Evolutionary conservation across 768 basidiomycete species (phyloP), one percentile per base, ranked within the genome.

Genomic region (Butyriboletus loyo): DNA sequence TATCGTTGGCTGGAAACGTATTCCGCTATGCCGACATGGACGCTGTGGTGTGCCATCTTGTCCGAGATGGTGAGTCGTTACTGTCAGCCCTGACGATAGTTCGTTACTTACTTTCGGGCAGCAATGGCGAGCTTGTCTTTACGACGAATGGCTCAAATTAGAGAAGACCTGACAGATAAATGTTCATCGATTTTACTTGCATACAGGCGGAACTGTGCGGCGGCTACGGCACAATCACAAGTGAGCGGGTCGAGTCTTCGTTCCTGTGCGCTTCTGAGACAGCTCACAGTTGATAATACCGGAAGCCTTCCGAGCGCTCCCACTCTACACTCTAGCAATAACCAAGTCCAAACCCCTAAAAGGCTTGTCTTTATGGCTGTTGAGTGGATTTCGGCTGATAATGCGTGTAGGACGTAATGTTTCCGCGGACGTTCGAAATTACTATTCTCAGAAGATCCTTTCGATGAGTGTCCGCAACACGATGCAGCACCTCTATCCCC

Each of bases 11-110:
- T n/a, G 91, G 85, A 9, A 94, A 88, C 65, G 85, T 98, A 11
- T 99, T 95, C 74, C 83, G 88, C 46, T 91, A 75, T 68, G 93
- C 92, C 13, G 97, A 99, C 70, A 78, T 93, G 75, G 95, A 98
- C 59, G 80, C 90, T 3, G 82, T 86, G 2, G 76, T 95, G 22
- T 79, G 83, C 38, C 75, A 87, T 66, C 70, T 92, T 54, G 75
- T 86, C 30, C 89, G 93, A 57, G 83, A 89, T 65, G 86, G 96
- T 93, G 55, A 61, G 81, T 64, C 5, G 21, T 58, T 42, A 24
- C 22, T 55, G n/a, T 31, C 39, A n/a, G 13, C 39, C 44, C 55
- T 30, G 52, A 22, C 28, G 7, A 34, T 32, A 7, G 19, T 8
- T 24, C 17, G 32, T 46, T 35, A 32, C 43, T 50, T 36, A 37